Conservation (phyloP, 23 red algal species). For the Cyanidioschyzon merolae region DNA sequence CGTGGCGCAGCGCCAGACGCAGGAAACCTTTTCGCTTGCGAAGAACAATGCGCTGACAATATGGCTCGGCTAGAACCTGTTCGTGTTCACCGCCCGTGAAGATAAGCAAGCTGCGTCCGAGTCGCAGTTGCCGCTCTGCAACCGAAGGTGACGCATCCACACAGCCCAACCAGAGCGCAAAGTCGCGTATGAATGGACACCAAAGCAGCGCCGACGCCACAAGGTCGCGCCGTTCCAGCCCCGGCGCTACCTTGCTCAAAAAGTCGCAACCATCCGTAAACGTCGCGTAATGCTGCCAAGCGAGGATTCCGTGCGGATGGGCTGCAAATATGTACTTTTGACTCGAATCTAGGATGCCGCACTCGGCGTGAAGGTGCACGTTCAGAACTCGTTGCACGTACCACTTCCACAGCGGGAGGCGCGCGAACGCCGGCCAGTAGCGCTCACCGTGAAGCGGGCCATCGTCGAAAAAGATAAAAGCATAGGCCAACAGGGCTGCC, state of each 20-base stretch:
- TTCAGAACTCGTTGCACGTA: neutral
- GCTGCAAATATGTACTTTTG: neutral
- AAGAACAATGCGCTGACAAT: neutral
- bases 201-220: neutral
- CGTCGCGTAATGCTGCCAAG: neutral
- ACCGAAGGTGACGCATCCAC: neutral
- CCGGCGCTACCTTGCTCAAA: neutral
- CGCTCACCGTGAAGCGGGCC: neutral
- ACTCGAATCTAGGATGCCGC: neutral
- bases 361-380: neutral
- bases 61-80: neutral
- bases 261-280: neutral
- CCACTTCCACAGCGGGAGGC: neutral
- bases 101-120: neutral
- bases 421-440: neutral
- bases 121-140: neutral
- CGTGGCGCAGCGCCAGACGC: neutral
- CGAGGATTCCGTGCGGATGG: neutral
- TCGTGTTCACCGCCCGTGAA: neutral
- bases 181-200: neutral
- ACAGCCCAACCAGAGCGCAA: neutral
- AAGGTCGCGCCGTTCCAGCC: neutral
- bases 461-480: neutral
- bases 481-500: neutral
- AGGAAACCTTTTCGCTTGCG: neutral